Evolutionary conservation across 495 filamentous ascomycete genomes (phyloP), one percentile per base, ranked within the genome.

Genomic region (Penicillium steckii): DNA sequence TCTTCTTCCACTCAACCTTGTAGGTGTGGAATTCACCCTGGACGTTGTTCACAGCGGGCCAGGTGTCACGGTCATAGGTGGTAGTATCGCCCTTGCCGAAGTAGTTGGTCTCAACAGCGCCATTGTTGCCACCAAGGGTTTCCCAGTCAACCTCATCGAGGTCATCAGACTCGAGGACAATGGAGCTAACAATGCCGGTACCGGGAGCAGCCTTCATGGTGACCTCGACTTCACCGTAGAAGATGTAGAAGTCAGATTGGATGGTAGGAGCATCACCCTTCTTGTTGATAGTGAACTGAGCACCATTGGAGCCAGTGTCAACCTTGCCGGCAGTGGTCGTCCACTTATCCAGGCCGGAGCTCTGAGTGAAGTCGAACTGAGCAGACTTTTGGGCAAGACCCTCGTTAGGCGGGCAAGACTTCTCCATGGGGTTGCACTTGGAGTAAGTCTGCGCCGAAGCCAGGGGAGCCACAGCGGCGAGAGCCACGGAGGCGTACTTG

Each of bases 71-170:
- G 73, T 95, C 84, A 64, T 92, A 96, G 19, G 79, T 79, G 15
- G 78, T 67, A 5, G 88, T 90, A 49, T 90, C 83, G 13, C 91
- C 94, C 76, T 96, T 95, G 66, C 90, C 89, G 64, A 96, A 98
- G 73, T 94, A 98, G 72, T 97, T 97, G 61, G 85, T 90, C 74
- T 97, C 86, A 15, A 95, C 85, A 51, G 86, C 69, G 48, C 61
- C 76, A 35, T 73, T 68, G 59, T 85, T 78, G n/a, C 79, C 79
- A 46, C 89, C 87, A 37, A 86, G 72, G 41, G 66, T 65, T 56
- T 77, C 74, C 83, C 91, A 92, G 71, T 97, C 94, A 62, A 98
- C 87, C 74, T 98, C 94, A 68, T 98, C 94, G n/a, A 96, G 79
- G 56, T 84, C 82, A 69, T 95, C 91, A 3, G 92, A 96, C 63